Evolutionary conservation across 1,139 yeast species (phyloP).

Genomic region (Debaryomyces psychrophilus): DNA sequence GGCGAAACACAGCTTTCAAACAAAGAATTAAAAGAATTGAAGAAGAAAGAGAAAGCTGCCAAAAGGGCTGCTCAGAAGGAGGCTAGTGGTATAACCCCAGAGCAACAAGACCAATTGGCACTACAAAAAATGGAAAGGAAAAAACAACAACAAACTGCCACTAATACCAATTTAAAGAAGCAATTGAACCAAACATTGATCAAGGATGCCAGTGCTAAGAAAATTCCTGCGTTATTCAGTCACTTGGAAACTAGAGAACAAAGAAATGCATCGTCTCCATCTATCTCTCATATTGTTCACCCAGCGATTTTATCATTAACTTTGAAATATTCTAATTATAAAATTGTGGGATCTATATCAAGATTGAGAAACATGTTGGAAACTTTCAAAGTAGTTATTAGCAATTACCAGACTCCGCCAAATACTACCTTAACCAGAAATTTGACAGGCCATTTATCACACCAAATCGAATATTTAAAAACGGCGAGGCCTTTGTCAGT

Average conservation of each 20-base stretch:
- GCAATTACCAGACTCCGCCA: constrained; percentile 81
- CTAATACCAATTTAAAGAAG: constrained; percentile 56
- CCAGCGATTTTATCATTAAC: constrained; percentile 83
- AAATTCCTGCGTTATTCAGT: constrained; percentile 71
- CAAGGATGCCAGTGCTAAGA: constrained; percentile 41
- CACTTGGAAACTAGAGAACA: constrained; percentile 87
- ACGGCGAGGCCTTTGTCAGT: constrained; percentile 90
- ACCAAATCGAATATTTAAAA: constrained; percentile 90
- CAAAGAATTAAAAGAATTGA: constrained; percentile 83
- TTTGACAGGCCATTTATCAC: constrained; percentile 85
- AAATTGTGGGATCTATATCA: constrained; percentile 86
- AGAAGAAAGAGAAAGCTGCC: constrained; percentile 88
- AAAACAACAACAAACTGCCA: constrained; percentile 35
- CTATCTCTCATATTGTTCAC: constrained; percentile 74
- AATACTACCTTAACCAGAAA: constrained; percentile 87
- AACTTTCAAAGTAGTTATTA: constrained; percentile 79
- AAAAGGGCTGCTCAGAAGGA: constrained; percentile 74
- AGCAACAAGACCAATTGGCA: constrained; percentile 43
- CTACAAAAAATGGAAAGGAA: constrained; percentile 46
- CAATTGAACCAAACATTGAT: constrained; percentile 58
- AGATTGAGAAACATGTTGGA: constrained; percentile 84
- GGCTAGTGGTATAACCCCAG: constrained; percentile 53
- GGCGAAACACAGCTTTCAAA: constrained; percentile 52
- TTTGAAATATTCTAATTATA: constrained; percentile 78
- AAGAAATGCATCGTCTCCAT: constrained; percentile 66